Base-by-base conservation (phyloP, 176 grass and related monocot genomes). In the Cocos nucifera region DNA sequence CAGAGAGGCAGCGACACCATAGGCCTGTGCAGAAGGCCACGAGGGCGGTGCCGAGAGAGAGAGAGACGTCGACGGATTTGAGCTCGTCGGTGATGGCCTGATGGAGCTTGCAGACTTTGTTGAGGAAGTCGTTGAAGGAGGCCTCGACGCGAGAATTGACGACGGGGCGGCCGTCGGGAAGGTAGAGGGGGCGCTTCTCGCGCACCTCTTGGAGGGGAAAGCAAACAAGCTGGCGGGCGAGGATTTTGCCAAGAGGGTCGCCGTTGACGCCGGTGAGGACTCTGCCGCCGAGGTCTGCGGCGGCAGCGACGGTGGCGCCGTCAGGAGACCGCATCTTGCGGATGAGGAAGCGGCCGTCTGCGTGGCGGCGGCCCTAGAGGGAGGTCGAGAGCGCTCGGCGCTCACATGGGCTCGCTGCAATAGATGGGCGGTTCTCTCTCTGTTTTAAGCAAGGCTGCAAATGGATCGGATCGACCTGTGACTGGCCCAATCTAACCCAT, bases 231-330 rank as follows among this genome's bases (percentile, higher is more conserved):
- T 97, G 92, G 22, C 81, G 81, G 0, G 92, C 92, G 0, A 97
- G 59, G 58, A 97, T 4, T 27, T 27, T 87, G 32, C 83, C 92
- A 8, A 97, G 78, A 22, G 87, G 92, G 17, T 97, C 90, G 15
- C 92, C 92, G 22, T 97, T 91, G 61, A 97, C 85, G 51, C 92
- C 92, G 6, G 92, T 96, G 51, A 96, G 92, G 54, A 96, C 92
- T 27, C 92, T 97, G 27, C 87, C 92, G 35, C 92, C 92, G 55
- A 97, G 92, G 65, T 97, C 87, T 53, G 82, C 92, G 57, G 82
- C 92, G 60, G 87, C 84, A 24, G 61, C 64, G 21, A 75, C 71
- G 12, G 61, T 27, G 26, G 26, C 78, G 25, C 65, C 75, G 15
- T 83, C 77, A 25, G 71, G 86, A 66, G 85, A 91, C 19, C 67